phyloP scores from a whole-genome alignment of 2,329 filamentous ascomycete species.

The Chaetomium sp. region DNA sequence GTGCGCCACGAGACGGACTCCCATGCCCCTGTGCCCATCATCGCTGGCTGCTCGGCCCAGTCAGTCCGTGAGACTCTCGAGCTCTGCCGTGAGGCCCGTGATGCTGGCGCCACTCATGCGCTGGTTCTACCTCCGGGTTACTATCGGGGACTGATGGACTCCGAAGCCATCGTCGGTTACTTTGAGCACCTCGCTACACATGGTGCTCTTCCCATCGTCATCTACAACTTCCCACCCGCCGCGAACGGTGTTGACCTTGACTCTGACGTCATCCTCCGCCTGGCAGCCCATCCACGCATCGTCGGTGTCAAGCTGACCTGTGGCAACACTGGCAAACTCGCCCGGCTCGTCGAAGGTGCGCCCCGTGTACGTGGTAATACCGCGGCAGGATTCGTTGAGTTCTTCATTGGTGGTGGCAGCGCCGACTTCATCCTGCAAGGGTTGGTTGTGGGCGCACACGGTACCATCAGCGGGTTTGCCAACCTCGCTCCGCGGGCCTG shows the following conservation, averaged over 20 bases:
- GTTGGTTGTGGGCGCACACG: constrained; percentile 61
- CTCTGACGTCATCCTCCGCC: constrained; percentile 42
- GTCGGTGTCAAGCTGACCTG: constrained; percentile 50
- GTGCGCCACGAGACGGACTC: constrained; percentile 28
- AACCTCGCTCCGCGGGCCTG: constrained; percentile 61
- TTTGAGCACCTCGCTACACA: constrained; percentile 50
- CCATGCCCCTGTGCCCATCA: constrained; percentile 51
- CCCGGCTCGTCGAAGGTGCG: constrained; percentile 42
- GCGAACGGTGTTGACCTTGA: constrained; percentile 46
- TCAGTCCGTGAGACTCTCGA: constrained; percentile 60
- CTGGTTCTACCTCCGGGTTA: constrained; percentile 63
- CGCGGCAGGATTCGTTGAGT: constrained; percentile 29
- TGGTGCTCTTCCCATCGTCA: constrained; percentile 44
- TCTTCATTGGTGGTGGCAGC: constrained; percentile 66
- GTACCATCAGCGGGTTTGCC: constrained; percentile 64
- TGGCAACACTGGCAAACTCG: constrained; percentile 54
- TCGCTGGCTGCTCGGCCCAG: constrained; percentile 61
- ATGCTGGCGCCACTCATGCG: constrained; percentile 59
- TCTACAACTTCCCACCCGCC: constrained; percentile 51
- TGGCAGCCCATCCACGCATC: constrained; percentile 46
- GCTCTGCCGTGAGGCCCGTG: constrained; percentile 55
- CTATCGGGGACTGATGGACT: constrained; percentile 53
- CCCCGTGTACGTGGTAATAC: constrained; percentile 13
- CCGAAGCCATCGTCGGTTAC: constrained; percentile 50
- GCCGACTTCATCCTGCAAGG: constrained; percentile 70